Conservation (phyloP, 2,329 filamentous ascomycete species). For the Fusarium sambucinum region DNA sequence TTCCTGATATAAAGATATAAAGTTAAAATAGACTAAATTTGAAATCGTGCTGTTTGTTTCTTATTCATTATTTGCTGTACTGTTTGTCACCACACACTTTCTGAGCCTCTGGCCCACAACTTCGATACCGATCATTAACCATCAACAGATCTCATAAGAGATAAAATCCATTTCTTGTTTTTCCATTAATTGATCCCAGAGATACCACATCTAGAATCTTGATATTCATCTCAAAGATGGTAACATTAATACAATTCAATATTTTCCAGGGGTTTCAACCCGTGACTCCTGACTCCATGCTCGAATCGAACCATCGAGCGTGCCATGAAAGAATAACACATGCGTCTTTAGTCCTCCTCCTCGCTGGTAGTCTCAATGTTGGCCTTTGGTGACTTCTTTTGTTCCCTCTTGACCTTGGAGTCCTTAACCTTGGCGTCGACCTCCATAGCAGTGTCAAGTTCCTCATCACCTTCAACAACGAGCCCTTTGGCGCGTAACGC, state of each 20-base stretch:
- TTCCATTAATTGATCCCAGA: neutral
- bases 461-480: conserved; percentile 53
- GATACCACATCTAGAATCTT: neutral
- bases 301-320: conserved; percentile 4
- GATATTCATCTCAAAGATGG: neutral
- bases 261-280: conserved; percentile 1
- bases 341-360: conserved; percentile 58
- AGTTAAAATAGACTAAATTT: neutral
- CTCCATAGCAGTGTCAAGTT: conserved; percentile 49
- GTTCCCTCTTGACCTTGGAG: conserved; percentile 52
- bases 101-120: neutral
- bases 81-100: neutral
- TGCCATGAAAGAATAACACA: neutral
- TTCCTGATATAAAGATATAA: neutral
- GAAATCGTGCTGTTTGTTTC: neutral
- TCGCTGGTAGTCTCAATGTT: conserved; percentile 75
- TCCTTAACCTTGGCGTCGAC: conserved; percentile 48
- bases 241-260: conserved; percentile 11
- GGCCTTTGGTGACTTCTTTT: conserved; percentile 62
- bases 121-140: neutral
- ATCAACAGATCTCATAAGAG: neutral
- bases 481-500: conserved; percentile 64
- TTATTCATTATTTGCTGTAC: neutral
- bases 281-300: conserved; percentile 44
- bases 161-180: neutral